Percentiles rank a stretch among this genome's conserved stretches.
Conservation (phyloP, 2,329 filamentous ascomycete genomes). For the Exserohilum turcica region DNA sequence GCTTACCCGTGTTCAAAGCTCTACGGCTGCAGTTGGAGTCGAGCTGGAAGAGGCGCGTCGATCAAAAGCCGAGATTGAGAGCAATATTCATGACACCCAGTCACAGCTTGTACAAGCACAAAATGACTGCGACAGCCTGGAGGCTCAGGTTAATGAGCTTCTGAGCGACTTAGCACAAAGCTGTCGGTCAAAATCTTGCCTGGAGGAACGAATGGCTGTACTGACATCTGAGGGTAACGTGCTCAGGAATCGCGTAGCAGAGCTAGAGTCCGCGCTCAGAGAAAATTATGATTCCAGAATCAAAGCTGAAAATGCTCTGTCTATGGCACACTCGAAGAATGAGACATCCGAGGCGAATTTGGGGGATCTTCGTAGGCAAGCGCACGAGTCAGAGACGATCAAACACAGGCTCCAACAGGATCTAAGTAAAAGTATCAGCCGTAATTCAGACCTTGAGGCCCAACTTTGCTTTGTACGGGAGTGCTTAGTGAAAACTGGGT, state of each 20-base stretch:
- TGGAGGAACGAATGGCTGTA: conserved; percentile 17
- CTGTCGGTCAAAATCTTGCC: conserved; percentile 6
- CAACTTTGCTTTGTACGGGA: conserved; percentile 16
- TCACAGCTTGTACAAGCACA: conserved; percentile 9
- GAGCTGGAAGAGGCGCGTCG: conserved; percentile 12
- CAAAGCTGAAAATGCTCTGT: conserved; percentile 15
- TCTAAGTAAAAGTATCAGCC: conserved; percentile 7
- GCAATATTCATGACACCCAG: conserved; percentile 9
- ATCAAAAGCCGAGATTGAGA: conserved; percentile 18
- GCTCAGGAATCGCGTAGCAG: conserved; percentile 16
- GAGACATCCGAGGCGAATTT: conserved; percentile 18
- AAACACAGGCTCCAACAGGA: conserved; percentile 14
- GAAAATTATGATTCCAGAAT: conserved; percentile 9
- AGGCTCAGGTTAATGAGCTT: conserved; percentile 14
- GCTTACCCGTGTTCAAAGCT: conserved; percentile 15
- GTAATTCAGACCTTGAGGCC: conserved; percentile 10
- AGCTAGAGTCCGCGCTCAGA: conserved; percentile 20
- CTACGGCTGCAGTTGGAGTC: conserved; percentile 18
- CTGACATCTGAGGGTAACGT: conserved; percentile 13
- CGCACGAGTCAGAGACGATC: conserved; percentile 9
- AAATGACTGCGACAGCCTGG: conserved; percentile 11
- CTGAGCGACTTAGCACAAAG: conserved; percentile 9
- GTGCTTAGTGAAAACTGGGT: conserved; percentile 17
- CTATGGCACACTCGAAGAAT: conserved; percentile 9
- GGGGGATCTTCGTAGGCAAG: conserved; percentile 13